Base-by-base conservation (phyloP, 129 eudicot genomes). In the Lactuca saligna region DNA sequence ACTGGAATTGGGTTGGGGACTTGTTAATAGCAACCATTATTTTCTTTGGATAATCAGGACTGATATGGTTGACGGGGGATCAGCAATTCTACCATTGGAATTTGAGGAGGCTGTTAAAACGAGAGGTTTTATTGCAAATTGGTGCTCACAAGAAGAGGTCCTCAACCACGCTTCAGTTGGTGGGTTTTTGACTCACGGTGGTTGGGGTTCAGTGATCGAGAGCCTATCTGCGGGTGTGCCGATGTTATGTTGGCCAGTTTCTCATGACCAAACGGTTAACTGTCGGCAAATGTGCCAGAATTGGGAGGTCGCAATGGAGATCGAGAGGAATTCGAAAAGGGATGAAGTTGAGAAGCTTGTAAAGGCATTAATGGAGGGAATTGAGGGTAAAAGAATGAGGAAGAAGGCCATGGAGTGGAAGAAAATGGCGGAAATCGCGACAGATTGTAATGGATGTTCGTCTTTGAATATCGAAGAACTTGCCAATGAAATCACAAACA, bases 11-110 rank as follows among this genome's bases (percentile, higher is more conserved):
- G 79, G 67, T 41, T 73, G 71, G 72, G 83, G 83, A 14, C 83
- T 79, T 38, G 70, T 49, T 8, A 73, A 68, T 13, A 79, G 83
- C 37, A 72, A 61, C 46, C 83, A 51, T 6, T 13, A 66, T 3
- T 79, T 79, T 63, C 59, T 79, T 5, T 79, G 79, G 79, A 73
- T 73, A 6, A 79, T 73, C 7, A 54, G 83, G 62, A 13, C 39
- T 10, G 83, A 79, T 73, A 7, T 72, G 54, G 79, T 79, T 37
- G 51, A 38, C 3, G 78, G 78, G 33, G 41, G 66, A 44, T 15
- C 65, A 2, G 54, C 11, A 4, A 55, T 62, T 61, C 34, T 73
- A 6, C 79, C 75, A 4, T 32, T 54, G 32, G 83, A 79, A 54
- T 66, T 79, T 0, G 39, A 17, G 14, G 62, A 46, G 38, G 53